Conservation (phyloP, 306 rosid species). For the Inga laurina region DNA sequence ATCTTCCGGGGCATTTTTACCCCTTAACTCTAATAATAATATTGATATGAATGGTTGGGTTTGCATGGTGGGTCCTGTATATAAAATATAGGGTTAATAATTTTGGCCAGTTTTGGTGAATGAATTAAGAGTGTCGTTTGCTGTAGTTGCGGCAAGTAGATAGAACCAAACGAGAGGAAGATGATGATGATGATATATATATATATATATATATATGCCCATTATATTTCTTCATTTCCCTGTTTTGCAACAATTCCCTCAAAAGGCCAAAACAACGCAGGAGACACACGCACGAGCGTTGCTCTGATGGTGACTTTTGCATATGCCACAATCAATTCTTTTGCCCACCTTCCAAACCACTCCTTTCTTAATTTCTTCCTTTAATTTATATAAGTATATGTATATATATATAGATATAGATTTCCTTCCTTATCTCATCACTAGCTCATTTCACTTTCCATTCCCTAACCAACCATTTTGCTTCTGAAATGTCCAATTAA, state of each 20-base stretch:
- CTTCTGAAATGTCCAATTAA: neutral
- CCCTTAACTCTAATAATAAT: neutral
- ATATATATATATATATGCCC: neutral
- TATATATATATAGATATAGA: neutral
- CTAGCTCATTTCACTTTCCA: neutral
- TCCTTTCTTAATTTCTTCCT: neutral
- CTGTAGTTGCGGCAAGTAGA: slow-evolving; percentile 16
- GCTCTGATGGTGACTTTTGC: slow-evolving; percentile 39
- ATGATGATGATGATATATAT: neutral
- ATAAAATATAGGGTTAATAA: neutral
- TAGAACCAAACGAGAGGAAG: slow-evolving; percentile 18
- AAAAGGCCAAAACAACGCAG: slow-evolving; percentile 21
- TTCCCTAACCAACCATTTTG: neutral
- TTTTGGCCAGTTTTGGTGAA: neutral
- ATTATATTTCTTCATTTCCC: neutral
- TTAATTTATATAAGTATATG: neutral
- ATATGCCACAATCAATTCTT: slow-evolving; percentile 5
- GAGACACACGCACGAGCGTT: slow-evolving; percentile 47
- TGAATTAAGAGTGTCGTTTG: neutral
- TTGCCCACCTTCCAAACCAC: slow-evolving; percentile 27
- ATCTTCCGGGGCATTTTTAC: too few species aligned
- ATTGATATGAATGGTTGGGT: neutral
- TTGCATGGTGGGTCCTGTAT: neutral
- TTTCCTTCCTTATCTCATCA: neutral
- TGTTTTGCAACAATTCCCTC: slow-evolving; percentile 28